Evolutionary conservation across 306 rosid species (phyloP).

Genomic region (Acacia acuminata): DNA sequence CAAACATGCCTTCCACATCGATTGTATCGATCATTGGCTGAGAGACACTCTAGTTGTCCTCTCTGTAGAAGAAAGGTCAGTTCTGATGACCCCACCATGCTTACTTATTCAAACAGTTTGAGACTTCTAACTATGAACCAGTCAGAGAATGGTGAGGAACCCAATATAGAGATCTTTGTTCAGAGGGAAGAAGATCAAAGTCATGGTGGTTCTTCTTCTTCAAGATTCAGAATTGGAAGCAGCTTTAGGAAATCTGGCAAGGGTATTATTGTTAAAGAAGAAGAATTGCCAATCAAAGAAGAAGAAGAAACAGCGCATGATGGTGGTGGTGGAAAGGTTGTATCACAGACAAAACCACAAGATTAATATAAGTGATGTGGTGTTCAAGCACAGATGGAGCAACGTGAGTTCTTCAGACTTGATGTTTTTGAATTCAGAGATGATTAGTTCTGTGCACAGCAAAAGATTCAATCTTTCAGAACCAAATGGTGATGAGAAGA

Average conservation of each 20-base stretch:
- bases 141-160: slow-evolving; percentile 59
- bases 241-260: slow-evolving; percentile 69
- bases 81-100: slow-evolving; percentile 57
- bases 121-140: slow-evolving; percentile 45
- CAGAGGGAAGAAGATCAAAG: slow-evolving; percentile 71
- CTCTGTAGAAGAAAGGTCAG: slow-evolving; percentile 75
- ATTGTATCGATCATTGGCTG: slow-evolving; percentile 95
- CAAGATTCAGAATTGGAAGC: slow-evolving; percentile 84
- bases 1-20: slow-evolving; percentile 87
- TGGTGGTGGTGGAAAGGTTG: slow-evolving; percentile 20
- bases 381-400: slow-evolving; percentile 88
- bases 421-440: slow-evolving; percentile 75
- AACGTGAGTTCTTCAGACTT: slow-evolving; percentile 83
- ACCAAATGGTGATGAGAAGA: slow-evolving; percentile 22
- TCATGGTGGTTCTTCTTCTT: slow-evolving; percentile 45
- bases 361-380: slow-evolving; percentile 74
- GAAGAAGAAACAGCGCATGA: slow-evolving; percentile 27
- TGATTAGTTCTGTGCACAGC: slow-evolving; percentile 64
- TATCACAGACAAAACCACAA: slow-evolving; percentile 77
- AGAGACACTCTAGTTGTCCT: slow-evolving; percentile 89
- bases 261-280: slow-evolving; percentile 36
- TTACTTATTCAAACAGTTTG: slow-evolving; percentile 67
- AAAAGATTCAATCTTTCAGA: slow-evolving; percentile 54
- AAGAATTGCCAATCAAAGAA: slow-evolving; percentile 48
- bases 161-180: slow-evolving; percentile 77